A percentile compares a stretch with the other conserved stretches of the same genome.
phyloP scores from a whole-genome alignment of 2,329 filamentous ascomycete genomes.

The Ophiostoma piceae region DNA sequence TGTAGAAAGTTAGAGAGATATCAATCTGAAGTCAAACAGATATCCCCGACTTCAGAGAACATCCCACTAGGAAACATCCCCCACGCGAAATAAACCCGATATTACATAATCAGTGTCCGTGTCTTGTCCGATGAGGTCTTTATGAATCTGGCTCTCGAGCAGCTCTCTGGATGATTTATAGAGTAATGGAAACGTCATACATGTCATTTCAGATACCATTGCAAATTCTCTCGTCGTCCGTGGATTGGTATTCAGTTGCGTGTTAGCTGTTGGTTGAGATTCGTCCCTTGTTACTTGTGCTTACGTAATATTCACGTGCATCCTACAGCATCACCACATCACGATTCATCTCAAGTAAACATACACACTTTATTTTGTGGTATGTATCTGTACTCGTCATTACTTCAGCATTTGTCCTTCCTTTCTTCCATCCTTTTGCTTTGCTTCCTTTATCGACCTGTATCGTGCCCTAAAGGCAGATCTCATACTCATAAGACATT shows the following conservation, averaged over 20 bases:
- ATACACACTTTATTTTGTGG: neutral
- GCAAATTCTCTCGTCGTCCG: too few species aligned
- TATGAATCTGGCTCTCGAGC: neutral
- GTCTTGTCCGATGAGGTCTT: neutral
- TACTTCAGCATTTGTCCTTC: neutral
- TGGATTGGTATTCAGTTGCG: too few species aligned
- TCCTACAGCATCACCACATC: neutral
- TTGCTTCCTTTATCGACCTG: neutral
- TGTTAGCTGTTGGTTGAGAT: neutral
- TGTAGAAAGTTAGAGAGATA: neutral
- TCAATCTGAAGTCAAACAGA: too few species aligned
- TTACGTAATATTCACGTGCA: neutral
- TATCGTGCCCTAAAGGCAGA: neutral
- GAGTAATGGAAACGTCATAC: too few species aligned
- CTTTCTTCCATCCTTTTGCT: neutral
- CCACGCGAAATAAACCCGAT: slow-evolving; percentile 6
- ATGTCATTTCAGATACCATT: too few species aligned
- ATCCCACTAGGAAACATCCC: neutral
- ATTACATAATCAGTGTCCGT: neutral
- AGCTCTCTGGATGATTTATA: neutral
- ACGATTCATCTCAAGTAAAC: neutral
- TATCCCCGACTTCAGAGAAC: too few species aligned
- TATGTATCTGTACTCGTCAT: neutral
- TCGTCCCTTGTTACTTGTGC: neutral
- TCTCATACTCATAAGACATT: neutral